Evolutionary conservation across 306 rosid species (phyloP).

Genomic region (Cucumis cinereus): DNA sequence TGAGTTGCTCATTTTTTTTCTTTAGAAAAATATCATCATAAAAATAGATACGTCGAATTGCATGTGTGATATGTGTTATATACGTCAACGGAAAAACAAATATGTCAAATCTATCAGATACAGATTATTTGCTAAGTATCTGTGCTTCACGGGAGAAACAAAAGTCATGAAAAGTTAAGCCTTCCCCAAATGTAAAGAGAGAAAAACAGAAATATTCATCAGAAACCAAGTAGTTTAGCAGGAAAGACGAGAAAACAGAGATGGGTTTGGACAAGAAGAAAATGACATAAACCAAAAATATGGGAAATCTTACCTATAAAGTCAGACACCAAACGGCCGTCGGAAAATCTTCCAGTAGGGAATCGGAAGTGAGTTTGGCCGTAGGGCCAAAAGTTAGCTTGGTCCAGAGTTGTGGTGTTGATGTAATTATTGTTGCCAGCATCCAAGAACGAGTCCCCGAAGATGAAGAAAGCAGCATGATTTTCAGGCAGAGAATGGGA

Average conservation of each 20-base stretch:
- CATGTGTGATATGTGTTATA: too few species aligned
- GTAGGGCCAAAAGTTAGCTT: constrained; percentile 92
- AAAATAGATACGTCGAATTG: too few species aligned
- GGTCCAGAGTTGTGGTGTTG: constrained; percentile 71
- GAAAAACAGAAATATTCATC: not conserved
- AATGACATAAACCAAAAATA: constrained; percentile 16
- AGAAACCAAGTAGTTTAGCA: not conserved
- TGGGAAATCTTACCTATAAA: constrained; percentile 46
- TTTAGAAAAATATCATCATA: too few species aligned
- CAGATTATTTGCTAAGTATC: too few species aligned
- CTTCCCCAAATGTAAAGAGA: not conserved
- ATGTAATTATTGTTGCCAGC: constrained; percentile 94
- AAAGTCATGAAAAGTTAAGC: not conserved
- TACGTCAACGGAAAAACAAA: too few species aligned
- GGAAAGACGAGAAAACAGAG: not conserved
- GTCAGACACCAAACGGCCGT: constrained; percentile 76
- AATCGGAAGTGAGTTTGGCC: constrained; percentile 63
- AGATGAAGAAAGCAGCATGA: constrained; percentile 41
- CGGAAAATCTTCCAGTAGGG: constrained; percentile 87
- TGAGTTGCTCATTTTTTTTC: too few species aligned
- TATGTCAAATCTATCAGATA: too few species aligned
- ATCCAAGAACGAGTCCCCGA: constrained; percentile 84
- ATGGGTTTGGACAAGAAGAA: constrained; percentile 11
- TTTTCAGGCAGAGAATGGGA: constrained; percentile 11
- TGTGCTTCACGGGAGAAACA: not conserved